Evolutionary conservation across 345 rosid species (phyloP).

Genomic region (Physaria fendleri): DNA sequence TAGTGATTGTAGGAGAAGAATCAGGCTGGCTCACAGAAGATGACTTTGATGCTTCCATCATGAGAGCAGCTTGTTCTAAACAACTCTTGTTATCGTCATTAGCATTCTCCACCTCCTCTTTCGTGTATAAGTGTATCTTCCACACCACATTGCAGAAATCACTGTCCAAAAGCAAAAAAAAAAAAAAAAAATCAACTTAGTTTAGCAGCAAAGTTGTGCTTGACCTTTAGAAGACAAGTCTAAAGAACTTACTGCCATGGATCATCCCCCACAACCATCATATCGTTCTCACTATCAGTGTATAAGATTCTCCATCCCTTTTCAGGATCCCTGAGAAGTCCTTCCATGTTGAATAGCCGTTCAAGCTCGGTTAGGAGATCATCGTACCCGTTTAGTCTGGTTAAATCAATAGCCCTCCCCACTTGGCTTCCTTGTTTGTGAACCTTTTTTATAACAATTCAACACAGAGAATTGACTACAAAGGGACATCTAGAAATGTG

Average conservation of each 20-base stretch:
- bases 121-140: constrained; percentile 77
- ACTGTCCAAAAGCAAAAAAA: constrained; percentile 32
- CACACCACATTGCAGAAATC: constrained; percentile 77
- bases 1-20: constrained; percentile 52
- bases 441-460: constrained; percentile 45
- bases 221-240: constrained; percentile 5
- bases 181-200: neutral
- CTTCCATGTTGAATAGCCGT: constrained; percentile 75
- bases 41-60: constrained; percentile 79
- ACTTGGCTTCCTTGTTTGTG: constrained; percentile 94
- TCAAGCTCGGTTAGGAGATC: constrained; percentile 77
- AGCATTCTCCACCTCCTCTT: constrained; percentile 88
- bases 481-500: constrained; percentile 4
- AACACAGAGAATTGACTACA: neutral
- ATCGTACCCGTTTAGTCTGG: constrained; percentile 54
- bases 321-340: constrained; percentile 58
- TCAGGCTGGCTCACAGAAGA: constrained; percentile 86
- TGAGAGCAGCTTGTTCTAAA: constrained; percentile 64
- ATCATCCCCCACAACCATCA: constrained; percentile 92
- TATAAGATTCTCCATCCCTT: constrained; percentile 86
- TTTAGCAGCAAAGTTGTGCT: neutral
- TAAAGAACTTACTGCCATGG: constrained; percentile 82
- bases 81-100: constrained; percentile 88
- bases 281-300: constrained; percentile 85
- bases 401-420: constrained; percentile 89